phyloP scores from a whole-genome alignment of 331 rosid species.

The Malus hybrid region DNA sequence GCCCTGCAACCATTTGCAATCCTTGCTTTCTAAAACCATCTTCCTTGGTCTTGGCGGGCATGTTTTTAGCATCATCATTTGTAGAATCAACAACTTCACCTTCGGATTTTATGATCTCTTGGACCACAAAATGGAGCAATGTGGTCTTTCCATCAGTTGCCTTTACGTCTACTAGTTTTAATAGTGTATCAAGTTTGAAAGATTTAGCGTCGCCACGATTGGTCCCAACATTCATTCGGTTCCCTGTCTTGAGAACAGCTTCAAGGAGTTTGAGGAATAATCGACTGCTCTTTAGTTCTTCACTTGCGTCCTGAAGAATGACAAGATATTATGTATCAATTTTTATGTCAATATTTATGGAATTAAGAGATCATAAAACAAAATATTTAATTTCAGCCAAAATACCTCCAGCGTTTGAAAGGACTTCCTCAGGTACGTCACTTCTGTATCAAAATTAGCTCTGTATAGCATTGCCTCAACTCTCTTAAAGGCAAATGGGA shows the following conservation, averaged over 20 bases:
- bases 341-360: conserved; percentile 13
- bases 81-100: conserved; percentile 50
- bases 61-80: conserved; percentile 32
- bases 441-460: conserved; percentile 91
- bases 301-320: conserved; percentile 74
- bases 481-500: conserved; percentile 85
- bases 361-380: conserved; percentile 13
- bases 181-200: conserved; percentile 85
- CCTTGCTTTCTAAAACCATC: conserved; percentile 83
- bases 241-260: conserved; percentile 98
- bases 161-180: conserved; percentile 88
- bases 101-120: conserved; percentile 94
- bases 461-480: conserved; percentile 97
- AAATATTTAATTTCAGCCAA: conserved; percentile 2
- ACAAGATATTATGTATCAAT: conserved; percentile 10
- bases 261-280: conserved; percentile 92
- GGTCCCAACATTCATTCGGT: conserved; percentile 97
- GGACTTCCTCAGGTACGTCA: conserved; percentile 75
- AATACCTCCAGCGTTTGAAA: conserved; percentile 85
- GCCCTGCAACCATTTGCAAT: conserved; percentile 76
- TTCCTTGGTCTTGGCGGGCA: conserved; percentile 41
- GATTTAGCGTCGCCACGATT: conserved; percentile 93
- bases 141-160: conserved; percentile 98
- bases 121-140: conserved; percentile 94
- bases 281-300: conserved; percentile 77